These are phyloP conservation scores for Cutaneotrichosporon mucoides DNA, from an alignment of 1,284 basidiomycete species.

Conservation along the genomic window DNA sequence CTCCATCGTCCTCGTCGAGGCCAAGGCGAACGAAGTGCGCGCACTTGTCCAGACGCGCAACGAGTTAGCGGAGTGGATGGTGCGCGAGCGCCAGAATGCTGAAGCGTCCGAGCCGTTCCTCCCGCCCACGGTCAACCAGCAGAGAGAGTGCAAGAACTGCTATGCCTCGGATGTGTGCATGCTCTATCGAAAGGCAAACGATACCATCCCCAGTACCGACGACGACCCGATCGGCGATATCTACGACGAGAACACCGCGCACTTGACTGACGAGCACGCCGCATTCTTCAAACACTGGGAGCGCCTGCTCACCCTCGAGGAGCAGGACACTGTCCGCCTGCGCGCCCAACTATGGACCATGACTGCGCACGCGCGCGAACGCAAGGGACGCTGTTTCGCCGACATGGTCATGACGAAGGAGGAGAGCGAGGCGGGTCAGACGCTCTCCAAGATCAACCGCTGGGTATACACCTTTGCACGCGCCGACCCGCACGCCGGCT, in stretches of 20 bases:
- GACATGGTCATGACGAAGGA: slow-evolving; percentile 65
- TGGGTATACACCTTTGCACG: slow-evolving; percentile 65
- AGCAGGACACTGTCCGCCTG: slow-evolving; percentile 75
- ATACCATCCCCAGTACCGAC: slow-evolving; percentile 56
- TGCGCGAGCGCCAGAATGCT: slow-evolving; percentile 6
- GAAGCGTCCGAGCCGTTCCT: slow-evolving; percentile 54
- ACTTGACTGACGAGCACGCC: slow-evolving; percentile 65
- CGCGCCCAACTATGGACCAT: slow-evolving; percentile 93
- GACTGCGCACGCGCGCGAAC: slow-evolving; percentile 71
- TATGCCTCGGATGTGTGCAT: slow-evolving; percentile 83
- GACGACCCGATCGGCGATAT: slow-evolving; percentile 68
- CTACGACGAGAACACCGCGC: slow-evolving; percentile 73
- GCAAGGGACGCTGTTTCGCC: slow-evolving; percentile 69
- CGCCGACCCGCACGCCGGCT: slow-evolving; percentile 32
- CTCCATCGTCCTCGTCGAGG: slow-evolving; percentile 75
- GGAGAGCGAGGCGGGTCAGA: slow-evolving; percentile 34
- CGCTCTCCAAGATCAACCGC: slow-evolving; percentile 51
- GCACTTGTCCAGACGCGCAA: slow-evolving; percentile 79
- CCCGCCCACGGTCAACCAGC: slow-evolving; percentile 84
- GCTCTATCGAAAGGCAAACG: slow-evolving; percentile 86
- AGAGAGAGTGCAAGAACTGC: slow-evolving; percentile 72
- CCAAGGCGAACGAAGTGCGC: slow-evolving; percentile 74
- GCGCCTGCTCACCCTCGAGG: slow-evolving; percentile 76
- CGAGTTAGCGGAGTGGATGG: slow-evolving; percentile 73
- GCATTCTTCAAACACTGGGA: slow-evolving; percentile 93